Evolutionary conservation across 495 filamentous ascomycete species (phyloP), one percentile per base, ranked within the genome.

Genomic region (Gamarada debralockiae): DNA sequence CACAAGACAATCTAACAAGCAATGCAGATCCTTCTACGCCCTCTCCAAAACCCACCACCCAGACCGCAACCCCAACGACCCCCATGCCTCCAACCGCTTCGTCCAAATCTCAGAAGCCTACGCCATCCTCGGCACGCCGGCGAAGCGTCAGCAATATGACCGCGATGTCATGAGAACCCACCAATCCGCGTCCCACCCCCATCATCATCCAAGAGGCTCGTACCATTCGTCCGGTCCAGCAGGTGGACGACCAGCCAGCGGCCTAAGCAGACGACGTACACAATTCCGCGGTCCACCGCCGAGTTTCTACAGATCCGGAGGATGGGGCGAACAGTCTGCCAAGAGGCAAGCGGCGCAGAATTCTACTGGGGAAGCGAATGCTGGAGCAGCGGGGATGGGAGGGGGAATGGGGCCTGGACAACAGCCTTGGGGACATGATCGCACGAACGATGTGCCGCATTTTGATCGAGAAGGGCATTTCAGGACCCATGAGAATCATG

Each of bases 1-100:
- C n/a, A n/a, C n/a, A 44, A 24, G 13, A 17, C 27, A 47, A n/a
- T 43, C 24, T 15, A 15, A 24, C 22, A 20, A n/a, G 18, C 18
- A n/a, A 15, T 5, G 18, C 37, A 5, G 18, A 60, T 83, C 91
- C 76, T 98, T 95, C 80, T 97, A 95, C 79, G 62, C 74, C 58
- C 87, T 98, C 66, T 96, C 90, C 69, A 93, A 96, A 71, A 68
- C 73, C 45, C 87, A 96, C 81, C 93, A 98, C 74, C 93, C 93
- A 13, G 93, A 98, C 80, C 84, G 79, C 69, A 93, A 97, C 76
- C 88, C 77, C 52, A 43, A 71, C 53, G 84, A 95, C 71, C 85
- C 87, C 1, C 65, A 74, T 55, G 88, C 93, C 52, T 72, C 84
- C 18, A 63, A 75, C 29, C 88, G 86, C 65, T 98, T 98, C 79